Base-by-base conservation (phyloP, 1,284 basidiomycete species). In the Tilletia walkeri region DNA sequence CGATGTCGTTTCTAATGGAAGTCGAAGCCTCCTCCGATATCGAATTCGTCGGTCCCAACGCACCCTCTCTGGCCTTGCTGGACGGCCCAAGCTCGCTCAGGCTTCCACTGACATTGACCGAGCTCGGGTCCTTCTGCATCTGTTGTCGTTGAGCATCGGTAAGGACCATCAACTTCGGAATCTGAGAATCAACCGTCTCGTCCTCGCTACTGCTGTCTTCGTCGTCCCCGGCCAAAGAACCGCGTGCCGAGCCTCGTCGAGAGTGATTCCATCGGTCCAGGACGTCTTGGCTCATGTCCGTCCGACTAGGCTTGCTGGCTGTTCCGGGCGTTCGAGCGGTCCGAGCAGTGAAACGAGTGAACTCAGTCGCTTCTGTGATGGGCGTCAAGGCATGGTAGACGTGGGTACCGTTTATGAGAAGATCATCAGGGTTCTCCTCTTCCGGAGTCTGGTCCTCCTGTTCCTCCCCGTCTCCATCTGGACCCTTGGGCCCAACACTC, bases 331-430 rank as follows among this genome's bases (percentile, higher is more conserved):
- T 78, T n/a, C 72, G 72, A 1, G 70, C 69, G 41, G 69, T 73
- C 4, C 30, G 30, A 45, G 59, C 12, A 6, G 78, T 80, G 68
- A 74, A 76, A 18, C 79, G 76, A 9, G 79, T 78, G 53, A 77
- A 70, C 65, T 81, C 79, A 69, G 72, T 73, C 3, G 53, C 75
- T 69, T 82, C 80, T 9, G 80, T 81, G 71, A 82, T 80, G 14
- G 78, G 77, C 24, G 80, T 78, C 20, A 80, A 70, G 75, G 74
- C 59, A 34, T 63, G 59, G n/a, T 63, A 78, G 76, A 47, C 73
- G 78, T 36, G 56, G 0, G 41, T 48, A 7, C 49, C 67, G 24
- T 61, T 50, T 5, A n/a, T n/a, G 12, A 56, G 38, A 38, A 47
- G n/a, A 12, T 39, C 63, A 39, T 65, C 41, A 45, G 41, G 41